Base-by-base conservation (phyloP, 345 rosid genomes). In the Citrus cavaleriei region DNA sequence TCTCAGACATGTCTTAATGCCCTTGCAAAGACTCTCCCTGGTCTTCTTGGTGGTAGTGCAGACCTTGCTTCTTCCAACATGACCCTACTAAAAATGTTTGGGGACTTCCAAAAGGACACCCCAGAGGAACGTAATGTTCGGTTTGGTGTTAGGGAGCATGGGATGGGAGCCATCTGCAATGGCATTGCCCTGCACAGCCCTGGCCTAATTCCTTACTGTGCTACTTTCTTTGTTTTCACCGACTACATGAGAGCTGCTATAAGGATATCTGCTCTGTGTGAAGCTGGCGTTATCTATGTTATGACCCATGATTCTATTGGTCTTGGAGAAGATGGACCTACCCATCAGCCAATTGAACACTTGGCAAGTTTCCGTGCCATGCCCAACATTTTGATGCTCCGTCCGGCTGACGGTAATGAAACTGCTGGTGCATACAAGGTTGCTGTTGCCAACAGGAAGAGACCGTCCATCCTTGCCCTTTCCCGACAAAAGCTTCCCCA, bases 191-290 rank as follows among this genome's bases (percentile, higher is more conserved):
- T 74, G 70, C 99, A 97, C 86, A 87, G 93, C 82, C 97, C 95
- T 25, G 99, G 98, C 54, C 73, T 97, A 68, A 84, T 97, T 77
- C 99, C 99, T 10, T 97, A 97, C 83, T 97, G 98, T 70, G 99
- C 99, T 66, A 97, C 99, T 51, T 97, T 97, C 98, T 97, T 97
- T 77, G 99, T 97, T 68, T 97, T 97, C 91, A 94, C 99, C 8
- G 99, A 97, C 85, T 97, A 97, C 98, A 94, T 97, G 99, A 93
- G 99, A 82, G 98, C 90, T 75, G 98, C 99, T 57, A 97, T 97
- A 9, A 90, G 99, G 81, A 89, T 97, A 75, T 93, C 99, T 27
- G 97, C 99, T 76, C 83, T 97, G 86, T 75, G 74, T 61, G 92
- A 94, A 84, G 91, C 98, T 68, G 91, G 99, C 65, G 99, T 94